Percentiles rank a stretch among this genome's conserved stretches.
Conservation (phyloP, 345 rosid species). For the Hibiscus tridactylites region DNA sequence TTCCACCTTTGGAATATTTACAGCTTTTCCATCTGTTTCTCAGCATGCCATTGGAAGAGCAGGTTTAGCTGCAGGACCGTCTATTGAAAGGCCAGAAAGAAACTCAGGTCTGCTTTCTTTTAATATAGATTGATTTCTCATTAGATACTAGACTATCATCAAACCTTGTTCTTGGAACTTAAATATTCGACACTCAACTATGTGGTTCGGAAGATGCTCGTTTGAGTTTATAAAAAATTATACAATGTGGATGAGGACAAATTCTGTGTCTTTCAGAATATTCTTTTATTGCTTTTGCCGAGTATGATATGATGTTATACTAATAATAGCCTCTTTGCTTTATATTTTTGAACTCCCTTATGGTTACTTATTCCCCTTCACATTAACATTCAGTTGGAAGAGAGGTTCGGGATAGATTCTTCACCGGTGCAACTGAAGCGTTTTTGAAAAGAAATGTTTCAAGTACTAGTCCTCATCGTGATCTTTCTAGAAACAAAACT, state of each 20-base stretch:
- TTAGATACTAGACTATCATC: not conserved
- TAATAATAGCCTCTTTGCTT: not conserved
- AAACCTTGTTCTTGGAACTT: not conserved
- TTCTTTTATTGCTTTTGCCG: not conserved
- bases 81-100: constrained; percentile 47
- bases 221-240: too few species aligned
- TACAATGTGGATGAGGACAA: not conserved
- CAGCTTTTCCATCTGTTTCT: constrained; percentile 7
- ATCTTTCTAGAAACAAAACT: constrained; percentile 43
- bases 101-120: not conserved
- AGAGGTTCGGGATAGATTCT: constrained; percentile 53
- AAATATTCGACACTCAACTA: not conserved
- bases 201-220: too few species aligned
- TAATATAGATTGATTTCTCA: too few species aligned
- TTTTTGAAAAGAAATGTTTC: constrained; percentile 54
- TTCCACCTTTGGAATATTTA: not conserved
- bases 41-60: constrained; percentile 43
- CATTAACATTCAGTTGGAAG: constrained; percentile 31
- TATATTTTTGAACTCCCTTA: not conserved
- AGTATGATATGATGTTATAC: not conserved
- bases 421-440: constrained; percentile 58
- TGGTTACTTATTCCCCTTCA: not conserved
- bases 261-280: not conserved
- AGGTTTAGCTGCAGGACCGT: constrained; percentile 39
- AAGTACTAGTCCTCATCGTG: constrained; percentile 32